Evolutionary conservation across 2,329 filamentous ascomycete species (phyloP).

Genomic region (Sporothrix luriei): DNA sequence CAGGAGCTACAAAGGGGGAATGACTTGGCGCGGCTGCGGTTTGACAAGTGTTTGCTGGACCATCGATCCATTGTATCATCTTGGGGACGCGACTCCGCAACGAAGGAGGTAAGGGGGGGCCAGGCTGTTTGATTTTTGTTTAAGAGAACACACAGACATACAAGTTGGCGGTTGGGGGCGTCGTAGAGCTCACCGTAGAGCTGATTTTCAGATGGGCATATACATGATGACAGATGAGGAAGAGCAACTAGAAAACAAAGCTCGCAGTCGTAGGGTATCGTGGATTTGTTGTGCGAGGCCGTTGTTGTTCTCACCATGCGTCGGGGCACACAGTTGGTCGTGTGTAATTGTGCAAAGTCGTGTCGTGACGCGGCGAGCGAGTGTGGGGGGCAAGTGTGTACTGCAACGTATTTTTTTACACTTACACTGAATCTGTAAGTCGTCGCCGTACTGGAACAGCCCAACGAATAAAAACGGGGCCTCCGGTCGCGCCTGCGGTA

Average conservation of each 20-base stretch:
- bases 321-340: too few relatives aligned
- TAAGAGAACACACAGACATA: constrained; percentile 31
- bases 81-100: constrained; percentile 35
- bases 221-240: background rate
- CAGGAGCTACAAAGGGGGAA: constrained; percentile 17
- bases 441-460: background rate
- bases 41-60: constrained; percentile 39
- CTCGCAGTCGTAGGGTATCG: background rate
- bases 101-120: constrained; percentile 29
- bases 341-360: background rate
- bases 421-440: too few relatives aligned
- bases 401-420: background rate
- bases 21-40: constrained; percentile 35
- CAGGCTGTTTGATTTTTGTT: constrained; percentile 35
- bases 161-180: too few relatives aligned
- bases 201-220: background rate
- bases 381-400: background rate
- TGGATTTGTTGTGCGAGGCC: background rate
- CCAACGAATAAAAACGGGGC: constrained; percentile 22
- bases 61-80: constrained; percentile 41
- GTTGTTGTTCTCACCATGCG: background rate
- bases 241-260: background rate
- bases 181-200: background rate
- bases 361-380: constrained; percentile 8
- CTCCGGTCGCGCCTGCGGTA: constrained; percentile 10